These are phyloP conservation scores for Odontarrhena argentea DNA, from an alignment of 345 rosid species.

Conservation along the genomic window DNA sequence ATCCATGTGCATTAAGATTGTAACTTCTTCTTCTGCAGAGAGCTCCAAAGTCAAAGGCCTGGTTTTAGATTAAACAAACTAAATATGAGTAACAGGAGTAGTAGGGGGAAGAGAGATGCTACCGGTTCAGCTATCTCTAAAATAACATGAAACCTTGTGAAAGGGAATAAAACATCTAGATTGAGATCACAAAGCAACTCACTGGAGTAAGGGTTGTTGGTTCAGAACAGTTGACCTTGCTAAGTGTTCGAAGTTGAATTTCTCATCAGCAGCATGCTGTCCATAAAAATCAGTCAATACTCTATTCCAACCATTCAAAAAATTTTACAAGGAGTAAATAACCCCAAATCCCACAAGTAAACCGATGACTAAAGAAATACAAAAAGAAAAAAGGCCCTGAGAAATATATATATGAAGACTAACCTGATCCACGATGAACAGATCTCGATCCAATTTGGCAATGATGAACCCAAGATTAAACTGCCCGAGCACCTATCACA, in stretches of 20 bases:
- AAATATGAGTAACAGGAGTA: not conserved
- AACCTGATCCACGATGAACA: constrained; percentile 98
- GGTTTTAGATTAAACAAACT: not conserved
- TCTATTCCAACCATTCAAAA: constrained; percentile 1
- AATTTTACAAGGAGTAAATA: constrained; percentile 1
- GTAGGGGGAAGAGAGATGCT: constrained; percentile 14
- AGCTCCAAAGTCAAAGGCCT: constrained; percentile 90
- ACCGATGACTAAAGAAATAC: constrained; percentile 12
- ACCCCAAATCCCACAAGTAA: constrained; percentile 15
- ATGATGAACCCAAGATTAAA: constrained; percentile 97
- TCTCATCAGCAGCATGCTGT: constrained; percentile 99
- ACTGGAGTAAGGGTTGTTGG: constrained; percentile 95
- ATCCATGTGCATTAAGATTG: constrained; percentile 85
- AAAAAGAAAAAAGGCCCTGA: constrained; percentile 21
- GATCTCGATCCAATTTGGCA: constrained; percentile 84
- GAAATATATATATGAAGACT: constrained; percentile 30
- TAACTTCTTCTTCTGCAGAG: constrained; percentile 91
- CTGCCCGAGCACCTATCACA: constrained; percentile 82
- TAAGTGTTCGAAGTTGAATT: constrained; percentile 85
- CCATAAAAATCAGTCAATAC: constrained; percentile 38
- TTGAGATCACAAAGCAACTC: constrained; percentile 44
- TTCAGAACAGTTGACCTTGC: constrained; percentile 85
- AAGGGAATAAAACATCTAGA: constrained; percentile 25
- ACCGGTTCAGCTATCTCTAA: constrained; percentile 7
- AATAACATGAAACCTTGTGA: constrained; percentile 12